Conservation (phyloP, 805 yeast species). For the Candida orba region DNA sequence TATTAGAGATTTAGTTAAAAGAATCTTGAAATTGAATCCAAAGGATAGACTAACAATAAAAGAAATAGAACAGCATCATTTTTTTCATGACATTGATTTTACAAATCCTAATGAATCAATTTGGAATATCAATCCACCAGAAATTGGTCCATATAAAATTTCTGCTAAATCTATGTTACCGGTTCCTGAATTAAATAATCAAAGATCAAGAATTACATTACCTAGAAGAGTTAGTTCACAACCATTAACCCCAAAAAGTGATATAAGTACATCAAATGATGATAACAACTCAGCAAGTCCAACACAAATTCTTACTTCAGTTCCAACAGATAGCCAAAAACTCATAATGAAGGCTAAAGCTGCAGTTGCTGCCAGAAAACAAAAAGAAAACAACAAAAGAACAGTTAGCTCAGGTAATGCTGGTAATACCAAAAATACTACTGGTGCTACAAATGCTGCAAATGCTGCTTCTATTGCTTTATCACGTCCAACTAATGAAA, state of each 20-base stretch:
- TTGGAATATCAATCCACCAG: slow-evolving; percentile 59
- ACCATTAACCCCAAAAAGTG: slow-evolving; percentile 18
- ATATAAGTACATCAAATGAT: slow-evolving; percentile 2
- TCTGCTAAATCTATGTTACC: slow-evolving; percentile 76
- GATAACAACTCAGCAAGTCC: neutral
- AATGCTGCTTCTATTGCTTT: slow-evolving; percentile 23
- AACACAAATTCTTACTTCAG: slow-evolving; percentile 16
- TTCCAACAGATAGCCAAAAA: slow-evolving; percentile 21
- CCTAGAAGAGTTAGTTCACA: slow-evolving; percentile 19
- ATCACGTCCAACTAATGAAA: slow-evolving; percentile 23
- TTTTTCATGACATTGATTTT: slow-evolving; percentile 53
- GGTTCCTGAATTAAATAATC: slow-evolving; percentile 43
- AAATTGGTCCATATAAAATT: slow-evolving; percentile 62
- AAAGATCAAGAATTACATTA: slow-evolving; percentile 18
- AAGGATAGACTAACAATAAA: slow-evolving; percentile 51
- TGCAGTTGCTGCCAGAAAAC: slow-evolving; percentile 23
- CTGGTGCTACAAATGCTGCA: slow-evolving; percentile 17
- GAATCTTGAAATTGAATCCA: slow-evolving; percentile 58
- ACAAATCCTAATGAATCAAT: slow-evolving; percentile 37
- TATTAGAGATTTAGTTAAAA: slow-evolving; percentile 64
- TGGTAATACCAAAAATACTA: slow-evolving; percentile 21
- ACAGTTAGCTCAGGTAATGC: slow-evolving; percentile 10
- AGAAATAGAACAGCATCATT: slow-evolving; percentile 55
- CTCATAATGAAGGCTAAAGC: slow-evolving; percentile 23
- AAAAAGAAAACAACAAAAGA: slow-evolving; percentile 7